Conservation (phyloP, 768 basidiomycete genomes). For the Tulasnella sp. region DNA sequence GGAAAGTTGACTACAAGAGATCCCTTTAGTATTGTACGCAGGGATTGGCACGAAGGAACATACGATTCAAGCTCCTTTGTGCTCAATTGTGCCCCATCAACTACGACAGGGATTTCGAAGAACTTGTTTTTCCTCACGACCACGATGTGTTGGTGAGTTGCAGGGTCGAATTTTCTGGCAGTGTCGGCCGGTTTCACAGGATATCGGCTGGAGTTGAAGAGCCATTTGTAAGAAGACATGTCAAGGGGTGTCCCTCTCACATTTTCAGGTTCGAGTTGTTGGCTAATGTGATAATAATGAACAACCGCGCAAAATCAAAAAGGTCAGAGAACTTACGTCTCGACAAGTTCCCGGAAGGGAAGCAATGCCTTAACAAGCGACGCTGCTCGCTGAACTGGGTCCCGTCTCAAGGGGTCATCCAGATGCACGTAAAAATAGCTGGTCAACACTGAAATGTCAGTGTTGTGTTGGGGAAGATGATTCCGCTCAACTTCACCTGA, state of each 20-base stretch:
- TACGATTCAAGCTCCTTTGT: slow-evolving; percentile 71
- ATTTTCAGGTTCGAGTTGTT: slow-evolving; percentile 78
- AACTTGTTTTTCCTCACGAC: slow-evolving; percentile 87
- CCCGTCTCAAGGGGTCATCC: slow-evolving; percentile 41
- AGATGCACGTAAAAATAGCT: slow-evolving; percentile 92
- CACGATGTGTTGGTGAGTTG: slow-evolving; percentile 71
- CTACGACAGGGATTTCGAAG: slow-evolving; percentile 63
- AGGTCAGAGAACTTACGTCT: slow-evolving; percentile 41
- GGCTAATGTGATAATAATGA: slow-evolving; percentile 29
- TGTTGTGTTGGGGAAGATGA: not conserved
- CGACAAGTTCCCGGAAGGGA: slow-evolving; percentile 70
- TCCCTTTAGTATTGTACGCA: no score
- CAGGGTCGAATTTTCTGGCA: slow-evolving; percentile 64
- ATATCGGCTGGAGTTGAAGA: slow-evolving; percentile 83
- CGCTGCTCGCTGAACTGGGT: slow-evolving; percentile 63
- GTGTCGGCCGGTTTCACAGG: slow-evolving; percentile 75
- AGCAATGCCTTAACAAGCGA: slow-evolving; percentile 72
- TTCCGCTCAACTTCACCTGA: not conserved
- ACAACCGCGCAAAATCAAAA: not conserved
- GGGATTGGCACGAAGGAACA: slow-evolving; percentile 20
- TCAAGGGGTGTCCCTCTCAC: slow-evolving; percentile 54
- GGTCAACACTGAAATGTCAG: slow-evolving; percentile 35
- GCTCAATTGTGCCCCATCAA: slow-evolving; percentile 57
- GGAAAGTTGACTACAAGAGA: slow-evolving; percentile 42
- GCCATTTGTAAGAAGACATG: slow-evolving; percentile 26